Evolutionary conservation across 1,139 yeast genomes (phyloP).

Genomic region (Kluyveromyces sp.): DNA sequence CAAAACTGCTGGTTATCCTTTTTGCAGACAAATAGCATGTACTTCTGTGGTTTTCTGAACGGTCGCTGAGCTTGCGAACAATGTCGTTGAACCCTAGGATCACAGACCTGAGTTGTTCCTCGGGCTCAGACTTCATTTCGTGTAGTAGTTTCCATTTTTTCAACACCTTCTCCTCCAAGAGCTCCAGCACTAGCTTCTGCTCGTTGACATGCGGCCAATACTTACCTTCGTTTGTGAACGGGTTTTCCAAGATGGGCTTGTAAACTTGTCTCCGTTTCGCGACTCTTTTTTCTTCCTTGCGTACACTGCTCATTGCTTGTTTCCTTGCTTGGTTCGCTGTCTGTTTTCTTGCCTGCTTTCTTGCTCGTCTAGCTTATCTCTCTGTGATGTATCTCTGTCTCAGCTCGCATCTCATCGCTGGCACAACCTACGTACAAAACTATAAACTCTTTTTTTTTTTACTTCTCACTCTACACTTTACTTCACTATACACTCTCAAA

Average conservation of each 20-base stretch:
- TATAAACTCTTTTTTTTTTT: too few species aligned
- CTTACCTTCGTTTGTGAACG: constrained; percentile 23
- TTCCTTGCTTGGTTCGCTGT: neutral
- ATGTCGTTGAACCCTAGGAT: constrained; percentile 18
- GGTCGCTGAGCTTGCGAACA: constrained; percentile 11
- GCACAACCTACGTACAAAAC: too few species aligned
- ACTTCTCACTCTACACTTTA: too few species aligned
- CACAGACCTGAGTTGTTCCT: constrained; percentile 8
- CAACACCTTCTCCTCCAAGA: constrained; percentile 17
- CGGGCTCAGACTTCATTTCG: constrained; percentile 15
- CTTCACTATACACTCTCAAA: too few species aligned
- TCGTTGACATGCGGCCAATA: constrained; percentile 27
- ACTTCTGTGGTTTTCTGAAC: neutral
- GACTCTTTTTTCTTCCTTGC: constrained; percentile 18
- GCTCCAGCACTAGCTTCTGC: constrained; percentile 20
- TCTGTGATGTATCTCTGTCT: too few species aligned
- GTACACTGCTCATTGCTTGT: constrained; percentile 14
- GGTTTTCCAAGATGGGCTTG: constrained; percentile 25
- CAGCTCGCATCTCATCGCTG: too few species aligned
- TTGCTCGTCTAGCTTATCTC: too few species aligned
- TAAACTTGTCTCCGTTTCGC: constrained; percentile 25
- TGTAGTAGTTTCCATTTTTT: constrained; percentile 2
- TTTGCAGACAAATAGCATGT: constrained; percentile 23
- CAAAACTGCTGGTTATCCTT: constrained; percentile 21
- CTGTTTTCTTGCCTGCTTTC: too few species aligned